A percentile compares a stretch with the other conserved stretches of the same genome.
Conservation (phyloP, 768 basidiomycete species). For the Mycena metata region DNA sequence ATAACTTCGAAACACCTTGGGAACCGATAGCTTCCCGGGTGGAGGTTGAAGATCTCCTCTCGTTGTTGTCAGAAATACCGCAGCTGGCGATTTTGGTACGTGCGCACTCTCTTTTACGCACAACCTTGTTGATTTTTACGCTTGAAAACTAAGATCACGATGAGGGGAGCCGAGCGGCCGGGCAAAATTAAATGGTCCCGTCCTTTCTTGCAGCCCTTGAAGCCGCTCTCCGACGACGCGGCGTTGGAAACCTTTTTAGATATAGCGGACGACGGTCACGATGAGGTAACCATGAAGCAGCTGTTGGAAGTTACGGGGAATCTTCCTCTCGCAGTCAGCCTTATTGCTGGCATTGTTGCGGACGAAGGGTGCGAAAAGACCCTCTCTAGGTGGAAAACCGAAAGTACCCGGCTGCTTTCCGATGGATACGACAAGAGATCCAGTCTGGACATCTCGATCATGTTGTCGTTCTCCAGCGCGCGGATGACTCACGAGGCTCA, state of each 20-base stretch:
- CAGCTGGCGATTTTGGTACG: slow-evolving; percentile 14
- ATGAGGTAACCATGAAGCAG: neutral
- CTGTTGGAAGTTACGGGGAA: slow-evolving; percentile 17
- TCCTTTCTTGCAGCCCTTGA: slow-evolving; percentile 16
- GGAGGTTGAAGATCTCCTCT: slow-evolving; percentile 22
- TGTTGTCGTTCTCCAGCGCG: slow-evolving; percentile 23
- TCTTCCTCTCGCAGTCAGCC: slow-evolving; percentile 24
- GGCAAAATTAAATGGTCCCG: slow-evolving; percentile 21
- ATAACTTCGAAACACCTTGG: slow-evolving; percentile 30
- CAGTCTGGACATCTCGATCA: slow-evolving; percentile 26
- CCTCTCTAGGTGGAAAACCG: neutral
- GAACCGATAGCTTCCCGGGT: neutral
- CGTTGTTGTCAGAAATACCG: slow-evolving; percentile 3
- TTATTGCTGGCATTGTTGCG: slow-evolving; percentile 16
- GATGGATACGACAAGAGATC: slow-evolving; percentile 28
- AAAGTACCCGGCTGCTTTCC: slow-evolving; percentile 10
- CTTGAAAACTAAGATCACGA: slow-evolving; percentile 6
- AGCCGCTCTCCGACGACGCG: slow-evolving; percentile 12
- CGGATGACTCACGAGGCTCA: slow-evolving; percentile 22
- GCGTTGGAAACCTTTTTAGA: slow-evolving; percentile 21
- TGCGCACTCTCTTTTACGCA: neutral
- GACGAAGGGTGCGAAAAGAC: slow-evolving; percentile 18
- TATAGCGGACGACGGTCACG: slow-evolving; percentile 11
- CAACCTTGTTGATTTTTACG: too few relatives aligned
- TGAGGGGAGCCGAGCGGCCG: slow-evolving; percentile 26